phyloP scores from a whole-genome alignment of 192 early-diverging fungal genomes.

The Coemansia sp. region DNA sequence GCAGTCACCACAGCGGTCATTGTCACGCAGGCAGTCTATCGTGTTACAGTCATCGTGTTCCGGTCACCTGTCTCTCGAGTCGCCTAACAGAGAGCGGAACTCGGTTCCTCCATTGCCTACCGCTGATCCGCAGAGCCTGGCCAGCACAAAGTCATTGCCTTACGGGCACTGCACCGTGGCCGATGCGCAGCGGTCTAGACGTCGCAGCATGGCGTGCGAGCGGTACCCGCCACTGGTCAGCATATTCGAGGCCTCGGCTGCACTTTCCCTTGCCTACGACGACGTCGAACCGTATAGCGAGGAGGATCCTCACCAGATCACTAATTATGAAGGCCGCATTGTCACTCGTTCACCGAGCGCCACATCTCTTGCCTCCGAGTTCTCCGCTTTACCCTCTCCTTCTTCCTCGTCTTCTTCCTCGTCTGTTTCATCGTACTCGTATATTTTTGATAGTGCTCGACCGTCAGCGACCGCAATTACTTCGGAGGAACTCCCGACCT shows the following conservation, averaged over 20 bases:
- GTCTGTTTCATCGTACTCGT: constrained; percentile 46
- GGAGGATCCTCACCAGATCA: not conserved
- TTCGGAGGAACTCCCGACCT: not conserved
- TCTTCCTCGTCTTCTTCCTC: constrained; percentile 38
- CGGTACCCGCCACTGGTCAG: constrained; percentile 57
- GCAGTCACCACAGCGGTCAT: constrained; percentile 20
- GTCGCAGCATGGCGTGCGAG: constrained; percentile 51
- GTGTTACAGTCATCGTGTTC: constrained; percentile 49
- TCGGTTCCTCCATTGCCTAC: not conserved
- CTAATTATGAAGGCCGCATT: not conserved
- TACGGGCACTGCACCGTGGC: not conserved
- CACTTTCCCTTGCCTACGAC: constrained; percentile 3
- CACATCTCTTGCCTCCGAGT: constrained; percentile 34
- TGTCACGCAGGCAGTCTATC: constrained; percentile 46
- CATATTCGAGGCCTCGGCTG: constrained; percentile 36
- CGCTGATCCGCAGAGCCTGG: constrained; percentile 22
- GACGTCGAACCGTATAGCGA: constrained; percentile 8
- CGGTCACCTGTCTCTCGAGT: constrained; percentile 22
- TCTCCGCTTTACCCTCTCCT: constrained; percentile 22
- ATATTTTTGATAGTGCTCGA: constrained; percentile 52
- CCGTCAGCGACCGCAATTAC: constrained; percentile 17
- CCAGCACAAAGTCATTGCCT: constrained; percentile 45
- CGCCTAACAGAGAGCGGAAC: not conserved
- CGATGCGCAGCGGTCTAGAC: constrained; percentile 21
- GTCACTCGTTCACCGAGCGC: constrained; percentile 17